Conservation (phyloP, 2,329 filamentous ascomycete species). For the Mycocentrospora acerina region DNA sequence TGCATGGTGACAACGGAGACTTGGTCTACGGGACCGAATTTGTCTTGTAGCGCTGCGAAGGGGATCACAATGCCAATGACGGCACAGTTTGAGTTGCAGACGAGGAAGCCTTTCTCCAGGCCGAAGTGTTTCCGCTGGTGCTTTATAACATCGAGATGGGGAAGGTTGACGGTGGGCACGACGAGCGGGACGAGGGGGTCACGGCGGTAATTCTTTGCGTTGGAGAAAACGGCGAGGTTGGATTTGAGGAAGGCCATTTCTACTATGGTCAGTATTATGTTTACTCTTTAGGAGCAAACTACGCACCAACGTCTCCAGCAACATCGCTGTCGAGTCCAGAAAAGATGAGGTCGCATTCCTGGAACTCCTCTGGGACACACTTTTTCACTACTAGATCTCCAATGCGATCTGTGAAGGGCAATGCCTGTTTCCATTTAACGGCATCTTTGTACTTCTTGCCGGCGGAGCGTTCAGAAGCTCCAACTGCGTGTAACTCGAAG, state of each 20-base stretch:
- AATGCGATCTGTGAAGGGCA: slow-evolving; percentile 73
- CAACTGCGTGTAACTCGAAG: slow-evolving; percentile 83
- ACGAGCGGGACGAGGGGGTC: slow-evolving; percentile 89
- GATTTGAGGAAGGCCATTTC: slow-evolving; percentile 90
- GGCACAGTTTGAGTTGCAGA: slow-evolving; percentile 98
- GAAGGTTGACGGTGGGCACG: slow-evolving; percentile 90
- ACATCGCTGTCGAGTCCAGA: slow-evolving; percentile 90
- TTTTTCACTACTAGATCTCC: slow-evolving; percentile 82
- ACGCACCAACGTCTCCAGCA: slow-evolving; percentile 82
- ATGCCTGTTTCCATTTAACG: slow-evolving; percentile 89
- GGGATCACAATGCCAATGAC: slow-evolving; percentile 96
- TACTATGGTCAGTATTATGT: slow-evolving; percentile 8
- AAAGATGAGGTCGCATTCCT: slow-evolving; percentile 90
- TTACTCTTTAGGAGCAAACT: not conserved
- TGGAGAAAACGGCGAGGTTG: slow-evolving; percentile 91
- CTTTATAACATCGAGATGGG: slow-evolving; percentile 84
- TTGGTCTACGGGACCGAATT: slow-evolving; percentile 74
- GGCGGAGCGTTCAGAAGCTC: slow-evolving; percentile 83
- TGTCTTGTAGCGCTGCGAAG: slow-evolving; percentile 83
- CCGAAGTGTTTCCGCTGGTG: slow-evolving; percentile 75
- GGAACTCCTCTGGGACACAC: slow-evolving; percentile 79
- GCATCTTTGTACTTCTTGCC: slow-evolving; percentile 95
- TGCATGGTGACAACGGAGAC: slow-evolving; percentile 94
- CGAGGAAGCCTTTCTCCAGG: slow-evolving; percentile 83
- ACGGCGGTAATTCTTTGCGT: slow-evolving; percentile 95